Conservation (phyloP, 2,329 filamentous ascomycete genomes). For the Pseudogymnoascus pannorum region DNA sequence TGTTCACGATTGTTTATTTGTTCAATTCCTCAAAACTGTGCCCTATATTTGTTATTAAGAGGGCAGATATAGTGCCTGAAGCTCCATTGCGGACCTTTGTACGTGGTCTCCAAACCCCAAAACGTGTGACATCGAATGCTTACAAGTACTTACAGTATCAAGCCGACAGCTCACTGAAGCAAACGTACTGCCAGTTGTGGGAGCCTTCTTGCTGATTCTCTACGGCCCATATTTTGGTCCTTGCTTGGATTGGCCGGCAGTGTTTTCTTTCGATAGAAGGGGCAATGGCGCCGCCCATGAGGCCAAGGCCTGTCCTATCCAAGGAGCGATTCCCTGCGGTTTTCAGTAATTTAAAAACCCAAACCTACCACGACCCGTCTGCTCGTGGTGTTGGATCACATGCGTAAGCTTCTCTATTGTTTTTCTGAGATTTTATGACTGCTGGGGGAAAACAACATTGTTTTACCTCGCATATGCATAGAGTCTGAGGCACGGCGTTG, state of each 20-base stretch:
- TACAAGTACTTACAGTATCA: neutral
- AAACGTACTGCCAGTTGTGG: neutral
- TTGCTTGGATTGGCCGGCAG: neutral
- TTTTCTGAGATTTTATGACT: neutral
- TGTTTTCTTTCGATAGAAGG: neutral
- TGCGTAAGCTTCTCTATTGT: slow-evolving; percentile 40
- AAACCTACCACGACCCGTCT: slow-evolving; percentile 58
- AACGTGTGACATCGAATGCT: slow-evolving; percentile 1
- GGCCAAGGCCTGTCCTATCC: slow-evolving; percentile 48
- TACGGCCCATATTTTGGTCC: neutral
- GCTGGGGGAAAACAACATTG: neutral
- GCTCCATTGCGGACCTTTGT: neutral
- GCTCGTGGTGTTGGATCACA: slow-evolving; percentile 48
- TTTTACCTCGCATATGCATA: no score
- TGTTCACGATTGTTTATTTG: neutral
- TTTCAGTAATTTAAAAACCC: slow-evolving; percentile 62
- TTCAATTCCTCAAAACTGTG: neutral
- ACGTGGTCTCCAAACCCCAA: neutral
- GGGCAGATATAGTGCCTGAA: neutral
- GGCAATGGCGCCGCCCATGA: slow-evolving; percentile 23
- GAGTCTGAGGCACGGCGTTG: no score
- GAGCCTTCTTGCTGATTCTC: neutral
- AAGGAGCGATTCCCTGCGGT: slow-evolving; percentile 63
- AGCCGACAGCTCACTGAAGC: neutral
- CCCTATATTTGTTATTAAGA: neutral